A percentile compares a stretch with the other conserved stretches of the same genome.
Evolutionary conservation across 1,284 basidiomycete genomes (phyloP).

Genomic region (Testicularia cyperi): DNA sequence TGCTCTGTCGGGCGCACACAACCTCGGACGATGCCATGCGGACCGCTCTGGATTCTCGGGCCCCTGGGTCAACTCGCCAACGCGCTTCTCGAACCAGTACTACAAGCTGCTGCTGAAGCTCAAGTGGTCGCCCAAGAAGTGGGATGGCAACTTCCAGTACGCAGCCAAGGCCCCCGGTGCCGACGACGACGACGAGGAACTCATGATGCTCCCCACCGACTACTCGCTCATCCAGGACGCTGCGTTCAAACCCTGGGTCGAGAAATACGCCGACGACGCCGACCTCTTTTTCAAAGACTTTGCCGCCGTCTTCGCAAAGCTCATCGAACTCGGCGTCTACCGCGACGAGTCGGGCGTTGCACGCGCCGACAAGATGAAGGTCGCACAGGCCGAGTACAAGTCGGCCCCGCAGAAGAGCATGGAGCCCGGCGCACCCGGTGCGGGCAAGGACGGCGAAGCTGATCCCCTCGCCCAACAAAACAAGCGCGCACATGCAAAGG

Average conservation of each 20-base stretch:
- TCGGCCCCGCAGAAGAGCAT: conserved; percentile 53
- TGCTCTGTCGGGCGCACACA: conserved; percentile 89
- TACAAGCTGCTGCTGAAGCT: conserved; percentile 62
- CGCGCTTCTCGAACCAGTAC: conserved; percentile 55
- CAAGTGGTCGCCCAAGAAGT: conserved; percentile 63
- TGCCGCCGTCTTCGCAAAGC: conserved; percentile 60
- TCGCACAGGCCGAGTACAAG: conserved; percentile 49
- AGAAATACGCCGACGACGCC: conserved; percentile 64
- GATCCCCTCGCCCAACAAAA: conserved; percentile 31
- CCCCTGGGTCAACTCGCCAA: conserved; percentile 58
- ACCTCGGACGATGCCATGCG: conserved; percentile 87
- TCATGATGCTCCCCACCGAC: conserved; percentile 66
- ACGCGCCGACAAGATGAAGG: conserved; percentile 45
- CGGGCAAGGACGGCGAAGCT: conserved; percentile 43
- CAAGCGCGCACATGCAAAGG: conserved; percentile 15
- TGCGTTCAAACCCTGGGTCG: conserved; percentile 56
- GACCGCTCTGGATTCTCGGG: conserved; percentile 61
- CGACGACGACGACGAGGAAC: conserved; percentile 60
- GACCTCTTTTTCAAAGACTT: conserved; percentile 66
- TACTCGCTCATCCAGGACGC: conserved; percentile 54
- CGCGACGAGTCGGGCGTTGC: conserved; percentile 57
- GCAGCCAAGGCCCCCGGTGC: conserved; percentile 53
- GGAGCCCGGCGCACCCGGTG: conserved; percentile 27
- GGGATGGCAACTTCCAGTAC: conserved; percentile 63
- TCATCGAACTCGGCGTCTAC: conserved; percentile 60